phyloP scores from a whole-genome alignment of 2,329 filamentous ascomycete species.

The Pseudogymnoascus sp. region DNA sequence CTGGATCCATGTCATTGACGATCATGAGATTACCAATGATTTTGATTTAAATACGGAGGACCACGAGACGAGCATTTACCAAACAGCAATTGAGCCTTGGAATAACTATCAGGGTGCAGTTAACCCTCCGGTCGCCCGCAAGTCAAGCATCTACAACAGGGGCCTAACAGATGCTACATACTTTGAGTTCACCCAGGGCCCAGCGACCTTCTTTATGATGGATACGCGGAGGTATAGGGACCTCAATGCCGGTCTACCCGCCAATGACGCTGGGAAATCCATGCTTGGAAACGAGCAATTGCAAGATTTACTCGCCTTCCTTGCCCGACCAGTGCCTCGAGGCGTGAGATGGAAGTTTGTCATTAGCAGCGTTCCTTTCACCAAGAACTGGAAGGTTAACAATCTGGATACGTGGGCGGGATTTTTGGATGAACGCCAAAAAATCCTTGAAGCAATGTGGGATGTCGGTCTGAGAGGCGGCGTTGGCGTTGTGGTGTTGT shows the following conservation, averaged over 20 bases:
- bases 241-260: conserved; percentile 52
- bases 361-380: conserved; percentile 85
- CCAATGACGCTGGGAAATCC: conserved; percentile 61
- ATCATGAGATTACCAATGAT: conserved; percentile 94
- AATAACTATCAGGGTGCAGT: conserved; percentile 74
- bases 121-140: conserved; percentile 67
- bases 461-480: conserved; percentile 63
- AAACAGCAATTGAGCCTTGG: conserved; percentile 50
- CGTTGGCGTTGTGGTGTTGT: conserved; percentile 73
- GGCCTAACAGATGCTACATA: conserved; percentile 59
- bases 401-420: conserved; percentile 89
- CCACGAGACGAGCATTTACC: background rate
- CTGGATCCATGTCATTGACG: conserved; percentile 95
- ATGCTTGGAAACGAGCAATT: conserved; percentile 82
- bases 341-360: conserved; percentile 92
- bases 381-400: conserved; percentile 93
- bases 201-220: conserved; percentile 88
- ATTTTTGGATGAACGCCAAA: conserved; percentile 71
- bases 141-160: conserved; percentile 35
- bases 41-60: conserved; percentile 73
- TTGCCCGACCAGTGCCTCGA: conserved; percentile 61
- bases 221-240: conserved; percentile 85
- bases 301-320: conserved; percentile 68
- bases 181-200: conserved; percentile 83
- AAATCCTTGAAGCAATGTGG: conserved; percentile 88